phyloP scores from a whole-genome alignment of 352 stramenopile genomes.

The Blastocystis sp. region DNA sequence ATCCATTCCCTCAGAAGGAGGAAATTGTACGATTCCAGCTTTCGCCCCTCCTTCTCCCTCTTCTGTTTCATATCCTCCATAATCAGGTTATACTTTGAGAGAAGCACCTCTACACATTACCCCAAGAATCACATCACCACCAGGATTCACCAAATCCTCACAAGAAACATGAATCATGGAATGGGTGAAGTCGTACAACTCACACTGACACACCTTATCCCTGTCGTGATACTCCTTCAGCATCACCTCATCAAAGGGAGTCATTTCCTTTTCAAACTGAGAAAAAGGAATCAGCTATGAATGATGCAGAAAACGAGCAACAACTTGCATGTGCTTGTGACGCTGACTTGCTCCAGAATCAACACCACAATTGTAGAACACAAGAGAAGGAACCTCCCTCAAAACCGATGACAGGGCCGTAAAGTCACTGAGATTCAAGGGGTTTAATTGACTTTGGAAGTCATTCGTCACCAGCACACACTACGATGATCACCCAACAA shows the following conservation, averaged over 20 bases:
- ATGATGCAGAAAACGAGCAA: not conserved
- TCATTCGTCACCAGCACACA: constrained; percentile 50
- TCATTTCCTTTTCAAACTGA: not conserved
- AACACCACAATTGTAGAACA: constrained; percentile 69
- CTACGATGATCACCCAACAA: not conserved
- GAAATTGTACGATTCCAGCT: constrained; percentile 58
- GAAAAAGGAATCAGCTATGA: constrained; percentile 38
- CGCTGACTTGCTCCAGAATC: constrained; percentile 64
- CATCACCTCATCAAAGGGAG: constrained; percentile 51
- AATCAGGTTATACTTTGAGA: constrained; percentile 20
- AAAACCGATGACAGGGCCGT: constrained; percentile 4
- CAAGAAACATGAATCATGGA: constrained; percentile 22
- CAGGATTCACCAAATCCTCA: constrained; percentile 7
- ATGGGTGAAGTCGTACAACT: constrained; percentile 26
- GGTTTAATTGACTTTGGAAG: constrained; percentile 56
- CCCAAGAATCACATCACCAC: not conserved
- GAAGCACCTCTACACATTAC: not conserved
- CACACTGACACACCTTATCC: constrained; percentile 5
- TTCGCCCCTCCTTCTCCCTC: not conserved
- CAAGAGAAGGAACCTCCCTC: constrained; percentile 36
- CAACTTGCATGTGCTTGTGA: constrained; percentile 69
- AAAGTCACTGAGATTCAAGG: constrained; percentile 37
- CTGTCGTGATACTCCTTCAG: not conserved
- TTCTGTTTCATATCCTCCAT: constrained; percentile 15
- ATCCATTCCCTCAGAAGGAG: constrained; percentile 30